Percentiles rank a stretch among this genome's conserved stretches.
Conservation (phyloP, 352 stramenopile species). For the Globisporangium cystogenes region DNA sequence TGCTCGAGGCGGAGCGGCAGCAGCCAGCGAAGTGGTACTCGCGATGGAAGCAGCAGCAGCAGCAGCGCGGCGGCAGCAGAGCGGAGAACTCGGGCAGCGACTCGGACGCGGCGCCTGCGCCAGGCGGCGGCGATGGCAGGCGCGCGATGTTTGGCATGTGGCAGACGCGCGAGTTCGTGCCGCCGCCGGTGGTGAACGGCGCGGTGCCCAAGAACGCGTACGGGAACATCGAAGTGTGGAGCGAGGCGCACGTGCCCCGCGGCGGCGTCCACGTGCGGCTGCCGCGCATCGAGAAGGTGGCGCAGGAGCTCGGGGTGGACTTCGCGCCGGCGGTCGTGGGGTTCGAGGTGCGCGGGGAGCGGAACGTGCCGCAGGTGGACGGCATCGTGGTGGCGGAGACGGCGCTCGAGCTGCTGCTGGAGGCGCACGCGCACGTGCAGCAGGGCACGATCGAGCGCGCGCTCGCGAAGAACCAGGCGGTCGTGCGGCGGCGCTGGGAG, state of each 20-base stretch:
- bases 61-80: slow-evolving; percentile 4
- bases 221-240: slow-evolving; percentile 87
- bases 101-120: not conserved
- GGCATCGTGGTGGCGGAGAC: slow-evolving; percentile 61
- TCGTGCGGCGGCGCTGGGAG: slow-evolving; percentile 57
- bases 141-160: slow-evolving; percentile 61
- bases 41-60: slow-evolving; percentile 5
- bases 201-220: slow-evolving; percentile 79
- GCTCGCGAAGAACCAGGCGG: slow-evolving; percentile 55
- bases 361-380: slow-evolving; percentile 59
- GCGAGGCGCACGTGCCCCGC: slow-evolving; percentile 47
- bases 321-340: slow-evolving; percentile 76
- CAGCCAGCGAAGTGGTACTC: slow-evolving; percentile 51
- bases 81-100: slow-evolving; percentile 15
- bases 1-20: slow-evolving; percentile 42
- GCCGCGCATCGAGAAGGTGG: slow-evolving; percentile 57
- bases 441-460: slow-evolving; percentile 67
- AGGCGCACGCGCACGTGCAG: slow-evolving; percentile 63
- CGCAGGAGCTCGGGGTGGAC: slow-evolving; percentile 65
- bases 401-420: slow-evolving; percentile 41
- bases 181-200: slow-evolving; percentile 48
- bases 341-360: slow-evolving; percentile 67
- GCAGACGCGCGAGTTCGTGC: slow-evolving; percentile 63
- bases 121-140: not conserved
- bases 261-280: slow-evolving; percentile 58